Percentiles rank a stretch among this genome's conserved stretches.
Conservation (phyloP, 2,329 filamentous ascomycete species). For the Aspergillus amoenus region DNA sequence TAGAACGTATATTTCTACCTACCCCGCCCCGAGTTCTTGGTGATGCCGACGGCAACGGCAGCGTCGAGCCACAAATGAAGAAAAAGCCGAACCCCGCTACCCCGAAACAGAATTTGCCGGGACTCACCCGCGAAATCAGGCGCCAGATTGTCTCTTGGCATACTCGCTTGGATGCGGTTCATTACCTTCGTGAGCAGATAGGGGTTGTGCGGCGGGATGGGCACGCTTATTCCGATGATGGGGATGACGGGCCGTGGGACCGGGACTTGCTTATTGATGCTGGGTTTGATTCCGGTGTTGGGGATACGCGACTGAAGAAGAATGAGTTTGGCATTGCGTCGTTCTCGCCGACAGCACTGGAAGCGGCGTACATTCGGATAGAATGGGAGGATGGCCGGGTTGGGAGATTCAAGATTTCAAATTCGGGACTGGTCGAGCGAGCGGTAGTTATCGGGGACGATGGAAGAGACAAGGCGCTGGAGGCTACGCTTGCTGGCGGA, state of each 20-base stretch:
- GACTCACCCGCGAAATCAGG: constrained; percentile 39
- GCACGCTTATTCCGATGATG: constrained; percentile 14
- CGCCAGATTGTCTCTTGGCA: constrained; percentile 45
- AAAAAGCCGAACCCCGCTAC: constrained; percentile 12
- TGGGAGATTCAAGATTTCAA: constrained; percentile 44
- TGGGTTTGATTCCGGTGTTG: neutral
- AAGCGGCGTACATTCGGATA: constrained; percentile 43
- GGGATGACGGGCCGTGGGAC: constrained; percentile 17
- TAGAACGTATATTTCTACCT: constrained; percentile 36
- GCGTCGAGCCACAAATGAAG: constrained; percentile 17
- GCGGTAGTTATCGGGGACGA: constrained; percentile 44
- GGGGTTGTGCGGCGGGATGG: constrained; percentile 20
- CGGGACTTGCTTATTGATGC: constrained; percentile 16
- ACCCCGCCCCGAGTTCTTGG: constrained; percentile 11
- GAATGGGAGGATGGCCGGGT: constrained; percentile 47
- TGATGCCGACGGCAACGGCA: constrained; percentile 16
- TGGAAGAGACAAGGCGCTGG: constrained; percentile 38
- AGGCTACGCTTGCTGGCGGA: constrained; percentile 35
- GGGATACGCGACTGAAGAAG: constrained; percentile 10
- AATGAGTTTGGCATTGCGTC: constrained; percentile 36
- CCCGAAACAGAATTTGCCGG: constrained; percentile 36
- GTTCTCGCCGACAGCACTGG: constrained; percentile 35
- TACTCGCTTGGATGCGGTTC: constrained; percentile 38
- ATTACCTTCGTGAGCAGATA: constrained; percentile 33
- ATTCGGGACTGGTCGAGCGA: constrained; percentile 40